phyloP scores from a whole-genome alignment of 805 yeast species.

The Spathaspora arborariae region DNA sequence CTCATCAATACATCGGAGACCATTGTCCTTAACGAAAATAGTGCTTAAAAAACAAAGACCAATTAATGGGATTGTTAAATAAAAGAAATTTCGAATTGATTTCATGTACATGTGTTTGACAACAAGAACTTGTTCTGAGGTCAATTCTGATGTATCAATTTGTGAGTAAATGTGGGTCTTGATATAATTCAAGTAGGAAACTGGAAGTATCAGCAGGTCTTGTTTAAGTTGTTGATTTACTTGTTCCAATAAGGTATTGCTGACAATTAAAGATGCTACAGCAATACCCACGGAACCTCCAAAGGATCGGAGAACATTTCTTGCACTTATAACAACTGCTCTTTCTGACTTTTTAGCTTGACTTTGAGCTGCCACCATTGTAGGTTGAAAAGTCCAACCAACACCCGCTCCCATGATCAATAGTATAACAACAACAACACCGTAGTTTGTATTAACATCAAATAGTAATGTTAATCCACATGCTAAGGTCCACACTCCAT shows the following conservation, averaged over 20 bases:
- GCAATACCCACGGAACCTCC: conserved; percentile 66
- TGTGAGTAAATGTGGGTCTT: conserved; percentile 21
- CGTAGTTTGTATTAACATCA: conserved; percentile 16
- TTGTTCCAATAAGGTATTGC: conserved; percentile 28
- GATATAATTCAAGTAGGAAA: conserved; percentile 18
- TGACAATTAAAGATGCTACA: conserved; percentile 34
- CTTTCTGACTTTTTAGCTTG: conserved; percentile 49
- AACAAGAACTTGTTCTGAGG: conserved; percentile 14
- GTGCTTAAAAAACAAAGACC: conserved; percentile 29
- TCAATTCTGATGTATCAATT: conserved; percentile 18
- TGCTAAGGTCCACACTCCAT: conserved; percentile 34
- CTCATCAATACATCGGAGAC: conserved; percentile 36
- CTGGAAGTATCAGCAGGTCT: conserved; percentile 7
- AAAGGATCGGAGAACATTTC: conserved; percentile 54
- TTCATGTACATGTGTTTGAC: conserved; percentile 28
- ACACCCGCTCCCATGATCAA: conserved; percentile 32
- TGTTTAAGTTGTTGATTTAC: conserved; percentile 9
- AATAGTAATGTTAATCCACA: conserved; percentile 40
- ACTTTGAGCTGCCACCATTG: conserved; percentile 41
- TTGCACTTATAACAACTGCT: conserved; percentile 54
- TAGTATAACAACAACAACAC: conserved; percentile 28
- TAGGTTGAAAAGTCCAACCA: conserved; percentile 36
- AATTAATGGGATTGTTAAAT: conserved; percentile 32
- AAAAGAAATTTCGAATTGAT: conserved; percentile 31
- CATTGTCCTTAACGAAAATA: conserved; percentile 30